Percentiles rank a stretch among this genome's conserved stretches.
phyloP scores from a whole-genome alignment of 164 flowering plant genomes.

The Houttuynia cordata region DNA sequence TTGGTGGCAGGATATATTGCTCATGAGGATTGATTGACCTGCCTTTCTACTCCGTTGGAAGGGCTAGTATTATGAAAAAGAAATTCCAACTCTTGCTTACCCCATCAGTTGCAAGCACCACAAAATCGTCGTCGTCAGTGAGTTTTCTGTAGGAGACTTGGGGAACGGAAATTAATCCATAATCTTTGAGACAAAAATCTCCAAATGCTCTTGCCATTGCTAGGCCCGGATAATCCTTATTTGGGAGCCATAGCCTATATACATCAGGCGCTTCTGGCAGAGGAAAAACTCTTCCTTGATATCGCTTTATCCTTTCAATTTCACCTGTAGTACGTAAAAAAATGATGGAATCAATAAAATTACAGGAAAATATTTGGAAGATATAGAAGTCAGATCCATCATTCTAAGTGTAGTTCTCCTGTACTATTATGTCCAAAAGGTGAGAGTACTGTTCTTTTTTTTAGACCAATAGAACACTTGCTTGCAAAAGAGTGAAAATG shows the following conservation, averaged over 20 bases:
- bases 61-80: too few relatives aligned
- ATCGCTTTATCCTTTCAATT: constrained; percentile 46
- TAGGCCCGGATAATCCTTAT: constrained; percentile 62
- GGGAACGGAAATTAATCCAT: constrained; percentile 63
- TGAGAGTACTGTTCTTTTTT: too few relatives aligned
- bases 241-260: constrained; percentile 73
- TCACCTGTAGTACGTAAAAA: constrained; percentile 29
- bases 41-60: too few relatives aligned
- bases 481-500: background rate
- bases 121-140: constrained; percentile 52
- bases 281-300: constrained; percentile 63
- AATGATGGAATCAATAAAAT: background rate
- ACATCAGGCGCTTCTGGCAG: constrained; percentile 54
- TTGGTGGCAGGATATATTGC: too few relatives aligned
- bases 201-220: constrained; percentile 95
- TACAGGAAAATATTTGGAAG: too few relatives aligned
- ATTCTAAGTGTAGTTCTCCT: too few relatives aligned
- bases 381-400: too few relatives aligned
- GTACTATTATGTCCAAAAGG: too few relatives aligned
- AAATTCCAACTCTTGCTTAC: constrained; percentile 23
- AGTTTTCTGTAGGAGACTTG: constrained; percentile 46
- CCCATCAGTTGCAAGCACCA: constrained; percentile 94
- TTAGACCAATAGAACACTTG: too few relatives aligned
- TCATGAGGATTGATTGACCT: too few relatives aligned
- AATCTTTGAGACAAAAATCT: constrained; percentile 79